These are phyloP conservation scores for Nicotiana noctiflora DNA, from an alignment of 257 asterid genomes.

Conservation along the genomic window DNA sequence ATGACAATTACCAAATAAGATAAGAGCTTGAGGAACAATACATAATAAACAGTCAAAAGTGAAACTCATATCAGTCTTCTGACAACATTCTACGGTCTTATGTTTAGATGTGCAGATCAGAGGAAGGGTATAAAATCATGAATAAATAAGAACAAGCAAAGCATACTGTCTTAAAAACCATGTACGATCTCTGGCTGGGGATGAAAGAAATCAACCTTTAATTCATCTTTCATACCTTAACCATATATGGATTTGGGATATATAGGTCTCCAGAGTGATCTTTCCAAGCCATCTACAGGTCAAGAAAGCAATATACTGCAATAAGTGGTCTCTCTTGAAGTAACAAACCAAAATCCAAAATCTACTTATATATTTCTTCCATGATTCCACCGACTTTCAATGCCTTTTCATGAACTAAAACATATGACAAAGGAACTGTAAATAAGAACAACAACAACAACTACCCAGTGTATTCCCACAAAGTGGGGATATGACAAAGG, in stretches of 20 bases:
- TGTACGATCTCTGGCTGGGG: not conserved
- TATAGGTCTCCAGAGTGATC: slow-evolving; percentile 85
- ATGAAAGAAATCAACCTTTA: not conserved
- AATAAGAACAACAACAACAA: too few relatives aligned
- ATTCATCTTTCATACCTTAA: slow-evolving; percentile 46
- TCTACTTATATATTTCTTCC: not conserved
- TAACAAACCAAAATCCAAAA: not conserved
- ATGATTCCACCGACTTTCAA: not conserved
- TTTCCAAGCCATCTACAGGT: slow-evolving; percentile 84
- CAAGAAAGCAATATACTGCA: slow-evolving; percentile 2
- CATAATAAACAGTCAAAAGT: not conserved
- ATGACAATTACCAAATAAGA: not conserved
- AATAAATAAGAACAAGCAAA: not conserved
- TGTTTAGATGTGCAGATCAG: not conserved
- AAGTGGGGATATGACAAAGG: too few relatives aligned
- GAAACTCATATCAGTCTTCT: not conserved
- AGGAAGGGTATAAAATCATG: not conserved
- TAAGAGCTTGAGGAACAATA: not conserved
- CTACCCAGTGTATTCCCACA: too few relatives aligned
- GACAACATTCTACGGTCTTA: not conserved
- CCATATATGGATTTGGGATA: slow-evolving; percentile 89
- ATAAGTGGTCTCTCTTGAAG: not conserved
- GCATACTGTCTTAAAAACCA: not conserved
- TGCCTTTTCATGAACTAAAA: not conserved
- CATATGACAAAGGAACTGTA: not conserved